Evolutionary conservation across 2,329 filamentous ascomycete species (phyloP).

Genomic region (Ophiostoma himal-ulmi): DNA sequence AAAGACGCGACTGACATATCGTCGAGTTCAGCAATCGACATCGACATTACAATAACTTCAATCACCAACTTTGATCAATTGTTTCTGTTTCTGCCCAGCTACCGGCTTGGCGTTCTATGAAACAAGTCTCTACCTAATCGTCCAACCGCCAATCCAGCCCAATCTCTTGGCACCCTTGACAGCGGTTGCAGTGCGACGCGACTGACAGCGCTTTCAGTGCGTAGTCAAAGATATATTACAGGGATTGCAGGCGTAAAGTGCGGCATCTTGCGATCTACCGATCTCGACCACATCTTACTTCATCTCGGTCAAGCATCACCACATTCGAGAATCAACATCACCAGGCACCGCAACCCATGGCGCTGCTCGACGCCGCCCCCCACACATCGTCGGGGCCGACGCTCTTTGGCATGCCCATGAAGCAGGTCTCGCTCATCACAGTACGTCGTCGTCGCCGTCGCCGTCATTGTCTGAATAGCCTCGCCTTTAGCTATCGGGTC

Average conservation of each 20-base stretch:
- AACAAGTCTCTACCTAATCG: too few relatives aligned
- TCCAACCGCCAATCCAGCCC: neutral
- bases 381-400: slow-evolving; percentile 39
- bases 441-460: slow-evolving; percentile 38
- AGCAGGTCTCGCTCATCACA: slow-evolving; percentile 61
- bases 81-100: too few relatives aligned
- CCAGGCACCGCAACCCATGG: slow-evolving; percentile 32
- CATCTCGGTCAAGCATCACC: neutral
- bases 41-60: neutral
- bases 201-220: neutral
- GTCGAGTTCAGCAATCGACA: neutral
- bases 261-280: neutral
- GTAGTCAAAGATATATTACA: neutral
- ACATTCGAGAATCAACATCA: neutral
- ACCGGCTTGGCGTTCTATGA: too few relatives aligned
- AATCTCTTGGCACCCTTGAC: neutral
- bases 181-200: neutral
- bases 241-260: neutral
- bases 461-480: neutral
- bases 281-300: neutral
- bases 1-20: neutral
- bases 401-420: slow-evolving; percentile 58
- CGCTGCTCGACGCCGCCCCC: slow-evolving; percentile 37
- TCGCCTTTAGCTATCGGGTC: neutral
- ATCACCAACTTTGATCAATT: neutral